Conservation (phyloP, 139 green algal genomes). For the Raphidocelis subcapitata region DNA sequence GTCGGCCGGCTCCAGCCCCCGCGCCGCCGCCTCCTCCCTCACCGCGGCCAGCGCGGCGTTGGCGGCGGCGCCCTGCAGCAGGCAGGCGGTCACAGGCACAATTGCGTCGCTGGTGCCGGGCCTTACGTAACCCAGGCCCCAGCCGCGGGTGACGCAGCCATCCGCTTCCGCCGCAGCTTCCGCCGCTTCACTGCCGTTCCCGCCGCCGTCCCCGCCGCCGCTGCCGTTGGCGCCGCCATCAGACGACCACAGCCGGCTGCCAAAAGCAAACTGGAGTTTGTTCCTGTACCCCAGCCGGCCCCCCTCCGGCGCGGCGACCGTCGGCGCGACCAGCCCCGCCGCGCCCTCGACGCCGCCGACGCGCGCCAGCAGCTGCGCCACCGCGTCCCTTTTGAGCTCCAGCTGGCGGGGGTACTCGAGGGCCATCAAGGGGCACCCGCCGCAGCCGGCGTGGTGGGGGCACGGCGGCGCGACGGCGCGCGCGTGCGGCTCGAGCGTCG, state of each 20-base stretch:
- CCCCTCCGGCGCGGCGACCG: background rate
- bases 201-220: background rate
- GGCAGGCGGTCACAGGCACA: slow-evolving; percentile 33
- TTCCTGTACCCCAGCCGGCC: background rate
- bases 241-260: background rate
- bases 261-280: background rate
- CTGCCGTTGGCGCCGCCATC: background rate
- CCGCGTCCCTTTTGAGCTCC: background rate
- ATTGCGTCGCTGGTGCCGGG: slow-evolving; percentile 11
- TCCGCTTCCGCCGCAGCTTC: background rate
- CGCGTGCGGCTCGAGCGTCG: background rate
- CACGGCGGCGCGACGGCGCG: background rate
- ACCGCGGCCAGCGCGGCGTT: slow-evolving; percentile 10
- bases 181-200: slow-evolving; percentile 2
- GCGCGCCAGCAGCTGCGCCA: background rate
- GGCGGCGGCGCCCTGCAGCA: slow-evolving; percentile 24
- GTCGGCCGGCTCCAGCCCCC: slow-evolving; percentile 18
- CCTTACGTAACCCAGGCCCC: slow-evolving; percentile 24
- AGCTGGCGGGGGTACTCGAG: background rate
- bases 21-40: background rate
- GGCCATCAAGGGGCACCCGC: background rate
- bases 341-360: background rate
- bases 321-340: background rate
- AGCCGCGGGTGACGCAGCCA: background rate
- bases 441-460: background rate